Evolutionary conservation across 2,329 filamentous ascomycete species (phyloP).

Genomic region (Sporothrix brunneoviolacea): DNA sequence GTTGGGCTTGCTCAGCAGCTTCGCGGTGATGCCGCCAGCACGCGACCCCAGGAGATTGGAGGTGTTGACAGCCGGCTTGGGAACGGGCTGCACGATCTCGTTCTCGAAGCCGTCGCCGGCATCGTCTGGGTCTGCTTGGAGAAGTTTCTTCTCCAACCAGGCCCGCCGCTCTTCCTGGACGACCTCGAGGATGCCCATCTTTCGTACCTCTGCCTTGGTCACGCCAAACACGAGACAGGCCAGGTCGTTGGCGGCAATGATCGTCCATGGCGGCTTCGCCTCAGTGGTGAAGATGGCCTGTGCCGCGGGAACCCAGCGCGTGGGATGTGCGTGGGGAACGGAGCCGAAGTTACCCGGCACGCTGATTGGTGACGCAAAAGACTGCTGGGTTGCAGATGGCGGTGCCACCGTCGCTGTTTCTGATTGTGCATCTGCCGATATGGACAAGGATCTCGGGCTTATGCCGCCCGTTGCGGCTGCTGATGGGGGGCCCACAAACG

Average conservation of each 20-base stretch:
- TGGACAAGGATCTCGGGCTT: constrained; percentile 5
- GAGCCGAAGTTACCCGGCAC: constrained; percentile 46
- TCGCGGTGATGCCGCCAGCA: constrained; percentile 74
- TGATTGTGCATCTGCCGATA: neutral
- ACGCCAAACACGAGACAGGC: constrained; percentile 98
- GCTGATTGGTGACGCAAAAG: constrained; percentile 32
- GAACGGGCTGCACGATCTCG: constrained; percentile 32
- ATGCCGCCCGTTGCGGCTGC: neutral
- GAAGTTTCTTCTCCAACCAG: constrained; percentile 84
- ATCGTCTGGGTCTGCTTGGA: constrained; percentile 52
- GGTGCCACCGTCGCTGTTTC: constrained; percentile 2
- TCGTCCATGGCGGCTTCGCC: constrained; percentile 84
- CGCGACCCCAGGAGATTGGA: constrained; percentile 60
- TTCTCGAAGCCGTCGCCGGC: constrained; percentile 27
- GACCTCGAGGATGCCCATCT: constrained; percentile 90
- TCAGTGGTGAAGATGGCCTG: constrained; percentile 99
- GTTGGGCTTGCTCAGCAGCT: constrained; percentile 76
- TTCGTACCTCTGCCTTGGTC: constrained; percentile 89
- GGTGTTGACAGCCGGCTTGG: constrained; percentile 30
- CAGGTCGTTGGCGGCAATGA: constrained; percentile 90
- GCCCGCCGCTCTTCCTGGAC: constrained; percentile 81
- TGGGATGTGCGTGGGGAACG: constrained; percentile 77
- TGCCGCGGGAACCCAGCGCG: constrained; percentile 81
- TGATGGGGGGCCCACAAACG: constrained; percentile 50
- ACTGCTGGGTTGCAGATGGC: constrained; percentile 21